A percentile compares a stretch with the other conserved stretches of the same genome.
phyloP scores from a whole-genome alignment of 306 rosid genomes.

The Sophora flavescens region DNA sequence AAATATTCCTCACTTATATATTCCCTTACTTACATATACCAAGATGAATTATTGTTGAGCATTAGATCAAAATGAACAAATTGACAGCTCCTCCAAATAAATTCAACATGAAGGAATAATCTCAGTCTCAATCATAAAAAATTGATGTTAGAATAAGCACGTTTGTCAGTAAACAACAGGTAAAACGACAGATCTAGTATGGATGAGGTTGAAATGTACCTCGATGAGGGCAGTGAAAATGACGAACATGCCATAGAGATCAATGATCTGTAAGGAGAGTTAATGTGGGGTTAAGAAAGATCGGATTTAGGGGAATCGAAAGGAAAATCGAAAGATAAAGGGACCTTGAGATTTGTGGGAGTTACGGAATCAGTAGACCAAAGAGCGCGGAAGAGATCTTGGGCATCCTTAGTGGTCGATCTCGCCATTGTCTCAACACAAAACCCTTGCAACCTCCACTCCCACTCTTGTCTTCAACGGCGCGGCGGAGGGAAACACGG shows the following conservation, averaged over 20 bases:
- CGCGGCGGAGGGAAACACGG: too few species aligned
- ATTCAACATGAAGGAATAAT: not conserved
- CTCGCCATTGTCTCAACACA: slow-evolving; percentile 43
- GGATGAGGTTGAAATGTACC: slow-evolving; percentile 51
- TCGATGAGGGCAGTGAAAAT: slow-evolving; percentile 82
- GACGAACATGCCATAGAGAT: slow-evolving; percentile 78
- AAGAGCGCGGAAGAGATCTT: slow-evolving; percentile 69
- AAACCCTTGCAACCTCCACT: too few species aligned
- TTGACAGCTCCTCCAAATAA: not conserved
- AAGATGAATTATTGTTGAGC: not conserved
- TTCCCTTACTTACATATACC: too few species aligned
- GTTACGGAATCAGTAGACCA: slow-evolving; percentile 86
- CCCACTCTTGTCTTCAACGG: too few species aligned
- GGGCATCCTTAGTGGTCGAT: slow-evolving; percentile 70
- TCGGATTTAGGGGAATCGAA: slow-evolving; percentile 2
- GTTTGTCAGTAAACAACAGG: not conserved
- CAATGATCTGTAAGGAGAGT: slow-evolving; percentile 69
- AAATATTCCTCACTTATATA: too few species aligned
- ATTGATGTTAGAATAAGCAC: not conserved
- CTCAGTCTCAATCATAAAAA: not conserved
- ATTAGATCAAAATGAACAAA: not conserved
- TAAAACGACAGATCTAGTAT: slow-evolving; percentile 10
- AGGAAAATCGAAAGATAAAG: not conserved
- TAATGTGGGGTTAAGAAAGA: slow-evolving; percentile 37
- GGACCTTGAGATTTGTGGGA: slow-evolving; percentile 74